Base-by-base conservation (phyloP, 2,329 filamentous ascomycete genomes). In the Paraphaeosphaeria minitans region DNA sequence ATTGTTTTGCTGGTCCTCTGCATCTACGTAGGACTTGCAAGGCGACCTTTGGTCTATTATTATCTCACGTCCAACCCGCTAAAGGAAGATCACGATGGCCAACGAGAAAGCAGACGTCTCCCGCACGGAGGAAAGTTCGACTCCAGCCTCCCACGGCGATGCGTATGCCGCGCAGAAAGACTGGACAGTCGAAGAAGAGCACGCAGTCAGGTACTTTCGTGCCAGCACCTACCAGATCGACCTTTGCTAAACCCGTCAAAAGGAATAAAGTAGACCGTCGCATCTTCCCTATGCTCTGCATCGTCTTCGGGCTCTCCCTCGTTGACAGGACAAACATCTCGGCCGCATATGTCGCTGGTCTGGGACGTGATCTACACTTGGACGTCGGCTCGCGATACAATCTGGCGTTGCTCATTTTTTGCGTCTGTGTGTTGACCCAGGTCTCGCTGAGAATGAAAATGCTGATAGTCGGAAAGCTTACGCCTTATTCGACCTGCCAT, bases 241-340 rank as follows among this genome's bases (percentile, higher is more conserved):
- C 6, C 24, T 27, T 27, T 6, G 24, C 24, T 27, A 27, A 27
- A 27, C 6, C 6, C 3, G 6, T 27, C 24, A 27, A 27, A 27
- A 27, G 24, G 24, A 63, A 64, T 22, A 75, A 74, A 61, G 68
- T 70, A 14, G 73, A 75, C 48, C 66, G 59, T 47, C 65, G 66
- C 12, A 68, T 75, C 4, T 71, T 75, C 27, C 72, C 73, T 4
- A 75, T 75, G 67, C 62, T 75, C 19, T 74, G 72, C 52, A 59
- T 73, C 19, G 66, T 75, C 19, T 74, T 74, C 45, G 66, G 67
- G 3, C 57, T 74, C 4, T 69, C 66, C n/a, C 62, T 69, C 1
- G 57, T 69, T 10, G 66, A 70, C 27, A 57, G 66, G 9, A 67
- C 65, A 1, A 70, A 69, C 22, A 67, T 70, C 19, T 68, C 65